These are phyloP conservation scores for Retiboletus flavoniger DNA, from an alignment of 1,284 basidiomycete species.

Conservation along the genomic window DNA sequence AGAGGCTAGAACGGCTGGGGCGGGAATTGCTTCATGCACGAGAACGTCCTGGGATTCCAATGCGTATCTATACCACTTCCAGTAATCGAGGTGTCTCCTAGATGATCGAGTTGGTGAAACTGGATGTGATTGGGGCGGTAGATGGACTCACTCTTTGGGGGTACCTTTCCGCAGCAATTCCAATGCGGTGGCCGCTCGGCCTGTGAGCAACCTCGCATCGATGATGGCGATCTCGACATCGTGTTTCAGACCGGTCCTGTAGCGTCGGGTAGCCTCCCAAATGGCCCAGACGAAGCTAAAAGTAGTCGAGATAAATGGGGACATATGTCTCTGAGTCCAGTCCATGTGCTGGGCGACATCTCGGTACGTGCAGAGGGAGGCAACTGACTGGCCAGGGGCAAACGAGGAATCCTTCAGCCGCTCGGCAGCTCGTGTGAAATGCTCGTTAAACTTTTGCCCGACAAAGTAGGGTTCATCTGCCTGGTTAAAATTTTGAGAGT, in stretches of 20 bases:
- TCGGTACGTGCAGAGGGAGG: constrained; percentile 46
- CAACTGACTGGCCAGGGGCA: constrained; percentile 34
- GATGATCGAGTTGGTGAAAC: constrained; percentile 5
- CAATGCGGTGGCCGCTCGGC: constrained; percentile 59
- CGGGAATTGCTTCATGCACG: constrained; percentile 64
- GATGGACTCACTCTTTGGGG: constrained; percentile 51
- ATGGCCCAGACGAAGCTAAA: constrained; percentile 78
- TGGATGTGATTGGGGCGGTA: neutral
- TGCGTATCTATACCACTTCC: constrained; percentile 73
- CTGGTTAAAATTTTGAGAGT: constrained; percentile 50
- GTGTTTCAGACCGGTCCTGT: constrained; percentile 65
- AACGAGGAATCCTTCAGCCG: constrained; percentile 32
- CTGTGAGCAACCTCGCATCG: constrained; percentile 58
- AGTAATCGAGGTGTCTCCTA: constrained; percentile 63
- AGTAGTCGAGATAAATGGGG: constrained; percentile 68
- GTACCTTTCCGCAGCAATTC: constrained; percentile 54
- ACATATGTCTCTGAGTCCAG: constrained; percentile 67
- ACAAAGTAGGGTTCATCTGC: constrained; percentile 57
- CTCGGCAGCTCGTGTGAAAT: constrained; percentile 42
- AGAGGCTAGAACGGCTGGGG: constrained; percentile 62
- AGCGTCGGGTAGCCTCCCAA: constrained; percentile 75
- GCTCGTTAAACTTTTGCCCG: constrained; percentile 59
- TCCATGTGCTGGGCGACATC: constrained; percentile 70
- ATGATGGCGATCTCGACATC: constrained; percentile 75
- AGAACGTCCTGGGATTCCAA: constrained; percentile 73